These are phyloP conservation scores for Fusarium sp. DNA, from an alignment of 2,329 filamentous ascomycete genomes.

Conservation along the genomic window DNA sequence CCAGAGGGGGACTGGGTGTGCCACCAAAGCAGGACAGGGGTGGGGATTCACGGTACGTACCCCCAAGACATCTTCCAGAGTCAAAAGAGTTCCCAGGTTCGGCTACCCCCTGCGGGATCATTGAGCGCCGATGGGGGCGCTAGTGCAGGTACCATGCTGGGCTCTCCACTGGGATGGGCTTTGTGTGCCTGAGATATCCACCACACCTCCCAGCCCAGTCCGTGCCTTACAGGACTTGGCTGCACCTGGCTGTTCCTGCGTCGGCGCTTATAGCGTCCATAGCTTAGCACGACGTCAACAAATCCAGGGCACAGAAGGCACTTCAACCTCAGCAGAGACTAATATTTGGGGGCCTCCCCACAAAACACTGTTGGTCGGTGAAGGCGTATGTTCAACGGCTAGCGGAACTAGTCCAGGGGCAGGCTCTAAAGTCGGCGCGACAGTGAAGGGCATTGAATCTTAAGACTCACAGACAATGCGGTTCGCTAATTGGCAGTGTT, in stretches of 20 bases:
- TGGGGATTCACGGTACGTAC: constrained; percentile 29
- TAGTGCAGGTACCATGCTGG: constrained; percentile 35
- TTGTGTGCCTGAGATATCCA: not conserved
- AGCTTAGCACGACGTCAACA: not conserved
- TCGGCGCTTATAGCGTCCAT: constrained; percentile 20
- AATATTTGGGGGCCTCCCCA: constrained; percentile 4
- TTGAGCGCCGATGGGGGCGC: constrained; percentile 31
- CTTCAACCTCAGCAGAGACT: not conserved
- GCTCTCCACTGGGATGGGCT: constrained; percentile 1
- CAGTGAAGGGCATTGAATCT: constrained; percentile 11
- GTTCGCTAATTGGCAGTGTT: constrained; percentile 24
- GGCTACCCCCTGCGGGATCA: constrained; percentile 18
- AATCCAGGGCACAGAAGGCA: not conserved
- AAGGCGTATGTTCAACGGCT: constrained; percentile 32
- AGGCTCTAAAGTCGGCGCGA: not conserved
- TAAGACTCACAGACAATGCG: not conserved
- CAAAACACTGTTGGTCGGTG: constrained; percentile 26
- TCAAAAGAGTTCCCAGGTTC: constrained; percentile 24
- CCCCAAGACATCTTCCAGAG: not conserved
- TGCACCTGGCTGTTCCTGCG: constrained; percentile 24
- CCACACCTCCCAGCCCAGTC: constrained; percentile 6
- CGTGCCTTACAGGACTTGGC: constrained; percentile 5
- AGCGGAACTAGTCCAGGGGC: constrained; percentile 20
- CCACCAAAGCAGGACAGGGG: constrained; percentile 1
- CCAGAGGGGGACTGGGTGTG: constrained; percentile 28